Percentiles rank a stretch among this genome's conserved stretches.
Conservation (phyloP, 2,329 filamentous ascomycete genomes). For the Ascocoryne sarcoides region DNA sequence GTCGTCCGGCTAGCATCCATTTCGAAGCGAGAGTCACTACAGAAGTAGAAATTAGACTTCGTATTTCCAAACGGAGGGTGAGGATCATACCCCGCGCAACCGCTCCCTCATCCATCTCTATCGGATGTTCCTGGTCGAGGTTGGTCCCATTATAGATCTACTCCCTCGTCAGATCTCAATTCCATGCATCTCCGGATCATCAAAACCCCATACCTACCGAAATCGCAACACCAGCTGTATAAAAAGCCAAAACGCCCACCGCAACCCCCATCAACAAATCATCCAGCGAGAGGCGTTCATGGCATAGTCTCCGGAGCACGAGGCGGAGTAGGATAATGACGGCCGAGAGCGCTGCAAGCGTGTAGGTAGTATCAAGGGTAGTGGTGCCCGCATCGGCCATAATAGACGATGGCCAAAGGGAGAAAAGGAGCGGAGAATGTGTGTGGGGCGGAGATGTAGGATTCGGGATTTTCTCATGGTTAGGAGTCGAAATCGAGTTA, state of each 20-base stretch:
- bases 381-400: not conserved
- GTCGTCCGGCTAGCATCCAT: slow-evolving; percentile 12
- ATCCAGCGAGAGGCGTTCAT: slow-evolving; percentile 15
- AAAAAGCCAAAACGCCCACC: slow-evolving; percentile 9
- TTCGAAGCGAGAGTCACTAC: slow-evolving; percentile 15
- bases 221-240: slow-evolving; percentile 9
- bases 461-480: not conserved
- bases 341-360: slow-evolving; percentile 12
- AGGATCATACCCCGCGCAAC: no score
- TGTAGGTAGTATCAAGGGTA: slow-evolving; percentile 10
- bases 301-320: slow-evolving; percentile 16
- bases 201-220: slow-evolving; percentile 6
- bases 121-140: slow-evolving; percentile 4
- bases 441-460: not conserved
- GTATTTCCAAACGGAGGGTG: no score
- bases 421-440: not conserved
- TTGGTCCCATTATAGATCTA: slow-evolving; percentile 15
- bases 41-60: no score
- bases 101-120: slow-evolving; percentile 2
- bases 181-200: not conserved
- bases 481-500: not conserved
- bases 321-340: slow-evolving; percentile 14
- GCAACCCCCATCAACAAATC: slow-evolving; percentile 18
- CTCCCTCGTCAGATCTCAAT: not conserved
- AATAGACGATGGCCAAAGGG: not conserved